Percentiles rank a stretch among this genome's conserved stretches.
Conservation (phyloP, 2,329 filamentous ascomycete genomes). For the Fusarium sp. region DNA sequence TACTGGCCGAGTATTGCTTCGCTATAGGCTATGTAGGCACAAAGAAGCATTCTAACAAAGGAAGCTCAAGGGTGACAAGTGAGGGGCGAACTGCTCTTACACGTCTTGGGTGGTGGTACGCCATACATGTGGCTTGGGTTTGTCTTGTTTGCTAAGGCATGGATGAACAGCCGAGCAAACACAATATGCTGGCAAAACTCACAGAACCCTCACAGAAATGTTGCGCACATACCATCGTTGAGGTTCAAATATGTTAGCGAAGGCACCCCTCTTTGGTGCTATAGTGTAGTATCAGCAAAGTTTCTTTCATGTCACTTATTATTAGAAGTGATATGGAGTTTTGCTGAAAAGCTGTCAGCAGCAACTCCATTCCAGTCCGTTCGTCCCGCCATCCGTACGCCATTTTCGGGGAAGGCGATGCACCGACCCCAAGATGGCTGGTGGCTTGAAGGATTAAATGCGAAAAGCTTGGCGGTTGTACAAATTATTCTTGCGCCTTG, state of each 20-base stretch:
- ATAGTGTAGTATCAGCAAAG: background rate
- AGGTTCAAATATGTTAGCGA: slow-evolving; percentile 20
- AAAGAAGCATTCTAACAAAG: slow-evolving; percentile 12
- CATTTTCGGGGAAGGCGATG: slow-evolving; percentile 45
- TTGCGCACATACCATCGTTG: slow-evolving; percentile 27
- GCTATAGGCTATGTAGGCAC: background rate
- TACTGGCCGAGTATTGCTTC: background rate
- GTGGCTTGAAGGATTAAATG: slow-evolving; percentile 37
- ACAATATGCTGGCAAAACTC: background rate
- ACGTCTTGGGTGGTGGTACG: slow-evolving; percentile 5
- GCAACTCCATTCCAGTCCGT: slow-evolving; percentile 36
- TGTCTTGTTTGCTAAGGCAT: slow-evolving; percentile 9
- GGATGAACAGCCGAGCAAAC: slow-evolving; percentile 8
- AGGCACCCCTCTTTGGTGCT: slow-evolving; percentile 15
- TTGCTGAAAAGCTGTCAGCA: slow-evolving; percentile 8
- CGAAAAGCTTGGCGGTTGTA: slow-evolving; percentile 30
- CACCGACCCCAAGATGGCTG: slow-evolving; percentile 27
- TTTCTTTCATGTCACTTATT: background rate
- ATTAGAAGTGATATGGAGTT: slow-evolving; percentile 12
- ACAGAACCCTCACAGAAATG: slow-evolving; percentile 38
- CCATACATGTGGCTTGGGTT: slow-evolving; percentile 24
- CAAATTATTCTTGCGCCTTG: slow-evolving; percentile 33
- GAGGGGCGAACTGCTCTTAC: slow-evolving; percentile 22
- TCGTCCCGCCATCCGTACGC: slow-evolving; percentile 34
- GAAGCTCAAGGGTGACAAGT: slow-evolving; percentile 11